Percentiles rank a stretch among this genome's conserved stretches.
Evolutionary conservation across 2,329 filamentous ascomycete genomes (phyloP).

Genomic region (Colletotrichum tamarilloi): DNA sequence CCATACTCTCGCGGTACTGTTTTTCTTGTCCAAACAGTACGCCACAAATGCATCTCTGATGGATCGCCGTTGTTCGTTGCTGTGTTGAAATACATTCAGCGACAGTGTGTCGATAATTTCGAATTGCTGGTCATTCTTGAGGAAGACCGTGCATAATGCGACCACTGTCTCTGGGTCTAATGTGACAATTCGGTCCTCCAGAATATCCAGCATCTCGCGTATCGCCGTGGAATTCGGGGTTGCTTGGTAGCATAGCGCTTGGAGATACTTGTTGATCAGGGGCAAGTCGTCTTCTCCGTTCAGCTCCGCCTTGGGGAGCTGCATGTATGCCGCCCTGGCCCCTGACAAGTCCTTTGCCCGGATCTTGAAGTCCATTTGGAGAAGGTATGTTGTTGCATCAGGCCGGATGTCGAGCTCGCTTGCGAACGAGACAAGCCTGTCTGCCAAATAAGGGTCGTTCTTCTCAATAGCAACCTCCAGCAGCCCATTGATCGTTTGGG

Average conservation of each 20-base stretch:
- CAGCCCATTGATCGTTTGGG: constrained; percentile 80
- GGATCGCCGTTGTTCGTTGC: constrained; percentile 73
- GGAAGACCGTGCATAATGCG: constrained; percentile 77
- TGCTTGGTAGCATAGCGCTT: constrained; percentile 70
- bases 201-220: constrained; percentile 76
- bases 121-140: constrained; percentile 79
- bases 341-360: constrained; percentile 77
- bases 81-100: constrained; percentile 76
- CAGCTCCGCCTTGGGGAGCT: constrained; percentile 63
- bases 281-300: constrained; percentile 69
- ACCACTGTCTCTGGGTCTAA: constrained; percentile 82
- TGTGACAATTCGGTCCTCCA: constrained; percentile 76
- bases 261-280: constrained; percentile 78
- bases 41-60: constrained; percentile 74
- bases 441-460: constrained; percentile 76
- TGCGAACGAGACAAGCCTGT: constrained; percentile 77
- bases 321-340: constrained; percentile 73
- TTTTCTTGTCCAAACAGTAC: constrained; percentile 73
- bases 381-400: constrained; percentile 76
- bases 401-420: constrained; percentile 72
- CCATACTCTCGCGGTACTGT: constrained; percentile 73
- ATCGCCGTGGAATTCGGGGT: constrained; percentile 77
- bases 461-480: constrained; percentile 78
- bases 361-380: constrained; percentile 83
- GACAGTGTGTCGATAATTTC: constrained; percentile 88